A percentile compares a stretch with the other conserved stretches of the same genome.
phyloP scores from a whole-genome alignment of 2,329 filamentous ascomycete genomes.

The Claviceps sorghi region DNA sequence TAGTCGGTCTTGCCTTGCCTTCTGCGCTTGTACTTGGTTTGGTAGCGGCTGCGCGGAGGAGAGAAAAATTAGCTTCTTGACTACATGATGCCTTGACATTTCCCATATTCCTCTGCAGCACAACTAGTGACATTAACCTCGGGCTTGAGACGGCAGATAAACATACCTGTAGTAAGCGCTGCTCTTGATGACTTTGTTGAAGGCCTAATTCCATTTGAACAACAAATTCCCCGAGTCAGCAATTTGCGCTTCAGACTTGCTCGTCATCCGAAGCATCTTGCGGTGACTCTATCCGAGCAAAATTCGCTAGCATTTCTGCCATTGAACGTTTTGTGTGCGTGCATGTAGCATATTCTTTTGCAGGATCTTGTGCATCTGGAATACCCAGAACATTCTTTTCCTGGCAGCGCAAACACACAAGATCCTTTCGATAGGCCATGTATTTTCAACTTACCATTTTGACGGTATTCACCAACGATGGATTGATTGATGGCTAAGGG shows the following conservation, averaged over 20 bases:
- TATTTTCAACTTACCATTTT: constrained; percentile 51
- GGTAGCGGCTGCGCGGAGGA: constrained; percentile 60
- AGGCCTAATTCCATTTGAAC: constrained; percentile 41
- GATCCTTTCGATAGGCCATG: constrained; percentile 18
- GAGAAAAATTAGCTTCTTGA: constrained; percentile 23
- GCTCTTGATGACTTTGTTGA: constrained; percentile 95
- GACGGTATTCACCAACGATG: constrained; percentile 38
- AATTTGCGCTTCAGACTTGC: constrained; percentile 94
- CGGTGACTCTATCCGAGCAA: constrained; percentile 54
- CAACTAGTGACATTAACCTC: not conserved
- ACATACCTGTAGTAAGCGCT: constrained; percentile 90
- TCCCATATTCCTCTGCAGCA: not conserved
- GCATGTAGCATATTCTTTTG: not conserved
- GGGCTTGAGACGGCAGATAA: too few relatives aligned
- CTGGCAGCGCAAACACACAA: not conserved
- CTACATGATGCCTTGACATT: not conserved
- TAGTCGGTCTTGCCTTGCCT: constrained; percentile 97
- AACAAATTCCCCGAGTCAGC: constrained; percentile 69
- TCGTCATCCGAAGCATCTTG: constrained; percentile 93
- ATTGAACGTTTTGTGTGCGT: not conserved
- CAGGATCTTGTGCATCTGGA: not conserved
- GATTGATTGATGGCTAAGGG: constrained; percentile 19
- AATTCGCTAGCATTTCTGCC: constrained; percentile 28
- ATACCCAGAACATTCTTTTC: not conserved
- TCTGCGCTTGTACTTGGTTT: constrained; percentile 99